Conservation (phyloP, 352 stramenopile species). For the Globisporangium okanoganense region DNA sequence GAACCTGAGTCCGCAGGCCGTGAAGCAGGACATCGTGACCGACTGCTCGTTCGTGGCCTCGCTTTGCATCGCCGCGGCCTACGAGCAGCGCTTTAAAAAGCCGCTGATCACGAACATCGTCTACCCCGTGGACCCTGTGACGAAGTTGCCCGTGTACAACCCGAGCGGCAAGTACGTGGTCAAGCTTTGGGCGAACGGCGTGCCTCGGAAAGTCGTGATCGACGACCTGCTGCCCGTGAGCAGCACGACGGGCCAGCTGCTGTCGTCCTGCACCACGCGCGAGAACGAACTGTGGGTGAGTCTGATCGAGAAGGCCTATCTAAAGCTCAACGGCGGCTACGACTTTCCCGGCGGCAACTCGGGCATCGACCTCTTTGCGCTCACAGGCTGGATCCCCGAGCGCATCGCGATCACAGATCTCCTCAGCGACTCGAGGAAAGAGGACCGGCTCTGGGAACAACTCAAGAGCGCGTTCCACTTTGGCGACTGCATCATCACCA, state of each 20-base stretch:
- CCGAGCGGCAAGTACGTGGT: slow-evolving; percentile 95
- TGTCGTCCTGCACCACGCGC: slow-evolving; percentile 81
- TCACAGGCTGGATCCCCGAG: slow-evolving; percentile 98
- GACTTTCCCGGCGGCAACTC: slow-evolving; percentile 97
- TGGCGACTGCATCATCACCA: slow-evolving; percentile 97
- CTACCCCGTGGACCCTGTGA: slow-evolving; percentile 86
- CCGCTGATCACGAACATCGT: slow-evolving; percentile 94
- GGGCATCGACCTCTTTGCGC: slow-evolving; percentile 96
- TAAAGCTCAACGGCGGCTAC: slow-evolving; percentile 98
- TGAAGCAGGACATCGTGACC: slow-evolving; percentile 89
- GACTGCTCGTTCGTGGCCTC: slow-evolving; percentile 94
- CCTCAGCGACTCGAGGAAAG: slow-evolving; percentile 15
- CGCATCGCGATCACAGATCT: slow-evolving; percentile 69
- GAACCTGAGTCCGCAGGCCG: slow-evolving; percentile 62
- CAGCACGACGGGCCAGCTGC: slow-evolving; percentile 43
- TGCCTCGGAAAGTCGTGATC: slow-evolving; percentile 91
- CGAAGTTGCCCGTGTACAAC: slow-evolving; percentile 81
- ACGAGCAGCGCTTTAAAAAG: slow-evolving; percentile 90
- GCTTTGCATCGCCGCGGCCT: slow-evolving; percentile 89
- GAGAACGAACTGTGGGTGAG: slow-evolving; percentile 91
- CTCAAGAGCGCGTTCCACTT: slow-evolving; percentile 92
- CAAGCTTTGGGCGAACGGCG: slow-evolving; percentile 95
- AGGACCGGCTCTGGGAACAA: slow-evolving; percentile 84
- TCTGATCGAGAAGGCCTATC: slow-evolving; percentile 98
- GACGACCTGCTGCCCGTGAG: slow-evolving; percentile 95